Evolutionary conservation across 768 basidiomycete species (phyloP), one percentile per base, ranked within the genome.

Genomic region (Pseudohyphozyma bogoriensis): DNA sequence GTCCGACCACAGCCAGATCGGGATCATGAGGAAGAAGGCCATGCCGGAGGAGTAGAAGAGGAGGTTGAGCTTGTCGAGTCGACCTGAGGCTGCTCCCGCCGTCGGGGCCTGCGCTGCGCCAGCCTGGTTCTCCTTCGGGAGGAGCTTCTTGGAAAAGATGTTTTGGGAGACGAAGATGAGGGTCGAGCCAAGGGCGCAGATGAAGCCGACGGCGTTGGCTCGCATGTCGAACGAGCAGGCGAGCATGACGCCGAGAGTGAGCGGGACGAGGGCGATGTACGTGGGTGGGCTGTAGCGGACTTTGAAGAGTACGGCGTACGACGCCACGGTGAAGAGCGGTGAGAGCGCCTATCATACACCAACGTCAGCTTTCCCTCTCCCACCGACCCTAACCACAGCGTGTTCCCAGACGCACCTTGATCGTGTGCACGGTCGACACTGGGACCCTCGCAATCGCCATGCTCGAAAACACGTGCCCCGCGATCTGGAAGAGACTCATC

Each of bases 111-210:
- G 74, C 59, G 70, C 70, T 37, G 62, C 66, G 54, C 11, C 69
- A 18, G 42, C 53, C n/a, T 36, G 37, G 37, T 59, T 44, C 45
- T 70, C 68, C 73, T 74, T 76, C 3, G 95, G 95, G 81, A 99
- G 85, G 64, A 97, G 84, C 78, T 93, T 97, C 77, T 99, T 99
- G 81, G 93, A 96, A 74, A 92, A 95, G 69, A 99, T 97, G 75
- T 99, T 99, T 65, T 90, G 92, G 68, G 86, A 86, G 64, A 99
- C 95, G 73, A 99, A 97, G 66, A 99, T 84, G 59, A 99, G 76
- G 33, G 95, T 95, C 15, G 91, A 95, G 20, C 93, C 93, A 71
- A 99, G 91, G 4, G 95, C 93, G 73, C 88, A 95, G 31, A 95
- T 76, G n/a, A 99, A 76, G 16, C 95, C 95, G 24, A 81, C 74